Percentiles rank a stretch among this genome's conserved stretches.
These are phyloP conservation scores for Cutaneotrichosporon sp. DNA, from an alignment of 1,284 basidiomycete species.

Conservation along the genomic window DNA sequence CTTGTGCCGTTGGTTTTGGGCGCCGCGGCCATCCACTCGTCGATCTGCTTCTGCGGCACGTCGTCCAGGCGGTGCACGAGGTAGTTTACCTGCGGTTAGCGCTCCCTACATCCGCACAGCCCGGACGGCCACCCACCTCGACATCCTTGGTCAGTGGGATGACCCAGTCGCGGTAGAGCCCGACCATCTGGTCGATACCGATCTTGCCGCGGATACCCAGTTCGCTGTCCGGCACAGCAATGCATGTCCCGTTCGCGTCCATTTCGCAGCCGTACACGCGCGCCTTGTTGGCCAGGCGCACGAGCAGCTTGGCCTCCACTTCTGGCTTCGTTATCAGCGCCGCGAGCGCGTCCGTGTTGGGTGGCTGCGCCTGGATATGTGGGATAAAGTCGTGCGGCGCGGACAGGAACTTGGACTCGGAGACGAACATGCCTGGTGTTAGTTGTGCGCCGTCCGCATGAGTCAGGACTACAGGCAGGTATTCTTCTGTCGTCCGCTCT, in stretches of 20 bases:
- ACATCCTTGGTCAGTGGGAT: conserved; percentile 98
- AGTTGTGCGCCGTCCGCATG: background rate
- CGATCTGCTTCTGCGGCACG: conserved; percentile 71
- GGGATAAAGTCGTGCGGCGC: conserved; percentile 84
- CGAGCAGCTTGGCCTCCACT: conserved; percentile 82
- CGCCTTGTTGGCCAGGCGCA: conserved; percentile 84
- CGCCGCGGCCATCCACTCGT: conserved; percentile 52
- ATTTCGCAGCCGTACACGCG: conserved; percentile 88
- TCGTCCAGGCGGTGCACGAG: conserved; percentile 77
- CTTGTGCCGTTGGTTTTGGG: background rate
- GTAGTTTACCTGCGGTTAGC: conserved; percentile 71
- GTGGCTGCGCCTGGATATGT: conserved; percentile 64
- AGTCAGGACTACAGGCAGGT: too few relatives aligned
- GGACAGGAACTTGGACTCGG: conserved; percentile 87
- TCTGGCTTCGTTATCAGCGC: conserved; percentile 91
- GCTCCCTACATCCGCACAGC: too few relatives aligned
- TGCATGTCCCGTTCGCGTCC: conserved; percentile 62
- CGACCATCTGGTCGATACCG: conserved; percentile 86
- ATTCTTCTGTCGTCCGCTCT: too few relatives aligned
- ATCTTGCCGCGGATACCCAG: conserved; percentile 59
- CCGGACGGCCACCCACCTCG: conserved; percentile 74
- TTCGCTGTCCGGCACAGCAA: conserved; percentile 25
- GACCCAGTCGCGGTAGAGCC: conserved; percentile 88
- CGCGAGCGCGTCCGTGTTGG: conserved; percentile 70
- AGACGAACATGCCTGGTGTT: conserved; percentile 90